phyloP scores from a whole-genome alignment of 164 flowering plant genomes.

The Vitis vinifera region DNA sequence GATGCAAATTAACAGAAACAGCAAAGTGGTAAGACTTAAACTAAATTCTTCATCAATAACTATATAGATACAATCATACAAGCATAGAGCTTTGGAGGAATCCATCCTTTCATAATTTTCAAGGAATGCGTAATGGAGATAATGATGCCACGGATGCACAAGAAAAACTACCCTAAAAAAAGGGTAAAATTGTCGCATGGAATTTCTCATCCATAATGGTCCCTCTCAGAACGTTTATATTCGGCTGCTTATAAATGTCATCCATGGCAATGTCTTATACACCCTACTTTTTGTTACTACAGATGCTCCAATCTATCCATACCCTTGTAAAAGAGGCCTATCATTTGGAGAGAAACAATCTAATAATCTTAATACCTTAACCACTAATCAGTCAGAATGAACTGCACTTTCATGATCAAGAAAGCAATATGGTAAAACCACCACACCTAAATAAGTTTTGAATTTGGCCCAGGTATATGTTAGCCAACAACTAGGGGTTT shows the following conservation, averaged over 20 bases:
- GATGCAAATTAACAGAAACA: slow-evolving; percentile 19
- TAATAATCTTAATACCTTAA: no score
- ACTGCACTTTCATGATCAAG: not conserved
- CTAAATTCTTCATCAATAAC: not conserved
- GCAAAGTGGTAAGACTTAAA: not conserved
- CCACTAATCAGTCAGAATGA: no score
- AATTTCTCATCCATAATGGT: no score
- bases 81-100: not conserved
- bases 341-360: no score
- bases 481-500: not conserved
- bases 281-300: no score
- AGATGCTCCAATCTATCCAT: no score
- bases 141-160: not conserved
- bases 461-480: not conserved
- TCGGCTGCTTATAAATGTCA: no score
- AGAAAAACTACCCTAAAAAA: not conserved
- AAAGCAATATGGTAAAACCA: not conserved
- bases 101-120: not conserved
- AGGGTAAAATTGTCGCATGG: not conserved
- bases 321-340: no score
- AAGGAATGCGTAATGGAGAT: not conserved
- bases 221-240: no score
- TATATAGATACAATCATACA: not conserved
- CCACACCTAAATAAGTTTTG: not conserved
- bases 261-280: no score